Evolutionary conservation across 441 rosid species (phyloP).

Genomic region (Caryocar brasiliense): DNA sequence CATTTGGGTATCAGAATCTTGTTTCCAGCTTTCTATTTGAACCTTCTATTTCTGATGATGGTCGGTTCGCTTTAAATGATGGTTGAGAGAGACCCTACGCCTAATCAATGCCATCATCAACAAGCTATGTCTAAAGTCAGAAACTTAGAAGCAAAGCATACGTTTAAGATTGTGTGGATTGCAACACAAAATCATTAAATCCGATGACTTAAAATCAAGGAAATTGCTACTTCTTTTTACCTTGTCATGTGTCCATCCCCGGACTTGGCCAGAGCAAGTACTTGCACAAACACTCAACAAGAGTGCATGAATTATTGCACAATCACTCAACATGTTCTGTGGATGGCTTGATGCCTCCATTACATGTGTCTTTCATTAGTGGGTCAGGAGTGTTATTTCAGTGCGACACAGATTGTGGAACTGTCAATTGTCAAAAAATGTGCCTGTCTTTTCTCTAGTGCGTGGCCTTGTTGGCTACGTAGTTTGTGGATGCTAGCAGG

Average conservation of each 20-base stretch:
- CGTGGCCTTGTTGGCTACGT: neutral
- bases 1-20: neutral
- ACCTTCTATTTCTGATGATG: neutral
- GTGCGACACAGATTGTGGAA: neutral
- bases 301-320: too few relatives aligned
- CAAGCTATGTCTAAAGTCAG: neutral
- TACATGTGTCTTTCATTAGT: too few relatives aligned
- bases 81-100: slow-evolving; percentile 6
- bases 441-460: neutral
- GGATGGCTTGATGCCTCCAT: too few relatives aligned
- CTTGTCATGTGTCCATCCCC: too few relatives aligned
- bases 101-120: slow-evolving; percentile 1
- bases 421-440: too few relatives aligned
- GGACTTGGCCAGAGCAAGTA: too few relatives aligned
- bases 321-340: too few relatives aligned
- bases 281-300: too few relatives aligned
- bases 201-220: neutral
- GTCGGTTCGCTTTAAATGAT: neutral
- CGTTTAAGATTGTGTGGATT: too few relatives aligned
- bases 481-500: slow-evolving; percentile 3
- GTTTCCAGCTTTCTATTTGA: neutral
- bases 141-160: neutral
- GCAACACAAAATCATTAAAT: neutral
- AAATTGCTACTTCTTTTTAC: neutral
- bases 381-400: neutral